Evolutionary conservation across 129 eudicot species (phyloP).

Genomic region (Helichrysum umbraculigerum): DNA sequence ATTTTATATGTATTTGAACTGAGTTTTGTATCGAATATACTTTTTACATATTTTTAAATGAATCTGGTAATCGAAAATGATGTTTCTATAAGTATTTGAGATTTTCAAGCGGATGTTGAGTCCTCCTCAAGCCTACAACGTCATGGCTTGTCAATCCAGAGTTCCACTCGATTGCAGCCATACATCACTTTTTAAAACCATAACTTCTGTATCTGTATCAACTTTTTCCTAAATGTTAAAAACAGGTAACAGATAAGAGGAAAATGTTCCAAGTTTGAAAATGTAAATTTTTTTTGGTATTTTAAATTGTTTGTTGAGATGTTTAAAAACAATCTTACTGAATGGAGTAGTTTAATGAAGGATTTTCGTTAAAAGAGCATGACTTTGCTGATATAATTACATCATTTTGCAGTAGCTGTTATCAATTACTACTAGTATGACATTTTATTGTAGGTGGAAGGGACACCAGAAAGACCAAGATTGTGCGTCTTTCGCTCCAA

Average conservation of each 20-base stretch:
- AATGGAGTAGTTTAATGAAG: conserved; percentile 9
- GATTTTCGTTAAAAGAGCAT: conserved; percentile 6
- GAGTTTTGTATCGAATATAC: too few species aligned
- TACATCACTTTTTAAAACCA: too few species aligned
- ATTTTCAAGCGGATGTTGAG: too few species aligned
- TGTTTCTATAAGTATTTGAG: too few species aligned
- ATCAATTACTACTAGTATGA: background rate
- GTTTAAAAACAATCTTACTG: background rate
- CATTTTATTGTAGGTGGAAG: conserved; percentile 62
- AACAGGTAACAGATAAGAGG: conserved; percentile 5
- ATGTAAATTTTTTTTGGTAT: background rate
- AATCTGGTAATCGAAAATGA: too few species aligned
- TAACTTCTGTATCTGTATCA: background rate
- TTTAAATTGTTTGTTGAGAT: conserved; percentile 18
- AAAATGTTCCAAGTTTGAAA: conserved; percentile 1
- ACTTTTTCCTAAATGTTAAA: background rate
- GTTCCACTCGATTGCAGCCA: too few species aligned
- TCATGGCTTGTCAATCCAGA: too few species aligned
- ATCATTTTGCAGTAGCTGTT: conserved; percentile 3
- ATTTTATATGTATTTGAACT: too few species aligned
- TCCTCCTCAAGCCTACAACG: too few species aligned
- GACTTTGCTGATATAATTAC: background rate
- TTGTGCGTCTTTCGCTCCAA: conserved; percentile 88
- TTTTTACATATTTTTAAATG: too few species aligned
- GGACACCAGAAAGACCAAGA: conserved; percentile 94